Evolutionary conservation across 805 yeast species (phyloP).

Genomic region (Sungouiella thailandica): DNA sequence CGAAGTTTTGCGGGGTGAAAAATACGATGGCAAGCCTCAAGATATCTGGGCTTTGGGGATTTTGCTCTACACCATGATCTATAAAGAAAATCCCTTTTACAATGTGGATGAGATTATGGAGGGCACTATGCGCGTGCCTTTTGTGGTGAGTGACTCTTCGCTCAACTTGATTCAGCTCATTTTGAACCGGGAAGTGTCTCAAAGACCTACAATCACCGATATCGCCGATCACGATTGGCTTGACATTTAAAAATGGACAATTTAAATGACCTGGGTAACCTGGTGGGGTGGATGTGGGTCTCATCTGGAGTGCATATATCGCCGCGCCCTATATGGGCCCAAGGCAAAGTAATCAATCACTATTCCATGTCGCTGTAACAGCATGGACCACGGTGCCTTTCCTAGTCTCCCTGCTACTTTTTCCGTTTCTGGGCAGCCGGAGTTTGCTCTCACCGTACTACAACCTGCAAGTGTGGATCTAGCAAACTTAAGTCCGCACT

Average conservation of each 20-base stretch:
- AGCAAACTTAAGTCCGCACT: background rate
- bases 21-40: constrained; percentile 90
- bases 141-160: constrained; percentile 57
- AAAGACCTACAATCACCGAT: constrained; percentile 71
- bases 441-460: too few species aligned
- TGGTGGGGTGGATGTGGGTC: too few species aligned
- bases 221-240: constrained; percentile 71
- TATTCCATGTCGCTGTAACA: too few species aligned
- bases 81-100: constrained; percentile 93
- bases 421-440: too few species aligned
- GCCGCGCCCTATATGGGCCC: too few species aligned
- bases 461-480: too few species aligned
- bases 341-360: too few species aligned
- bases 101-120: constrained; percentile 94
- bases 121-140: constrained; percentile 74
- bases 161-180: constrained; percentile 58
- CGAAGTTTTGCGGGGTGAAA: constrained; percentile 83
- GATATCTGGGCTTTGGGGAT: constrained; percentile 98
- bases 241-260: constrained; percentile 9
- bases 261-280: too few species aligned
- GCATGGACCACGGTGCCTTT: too few species aligned
- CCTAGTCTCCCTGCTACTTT: too few species aligned
- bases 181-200: constrained; percentile 58
- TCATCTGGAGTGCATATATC: too few species aligned
- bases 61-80: constrained; percentile 79